A percentile compares a stretch with the other conserved stretches of the same genome.
These are phyloP conservation scores for Alternaria alternata DNA, from an alignment of 2,329 filamentous ascomycete species.

Conservation along the genomic window DNA sequence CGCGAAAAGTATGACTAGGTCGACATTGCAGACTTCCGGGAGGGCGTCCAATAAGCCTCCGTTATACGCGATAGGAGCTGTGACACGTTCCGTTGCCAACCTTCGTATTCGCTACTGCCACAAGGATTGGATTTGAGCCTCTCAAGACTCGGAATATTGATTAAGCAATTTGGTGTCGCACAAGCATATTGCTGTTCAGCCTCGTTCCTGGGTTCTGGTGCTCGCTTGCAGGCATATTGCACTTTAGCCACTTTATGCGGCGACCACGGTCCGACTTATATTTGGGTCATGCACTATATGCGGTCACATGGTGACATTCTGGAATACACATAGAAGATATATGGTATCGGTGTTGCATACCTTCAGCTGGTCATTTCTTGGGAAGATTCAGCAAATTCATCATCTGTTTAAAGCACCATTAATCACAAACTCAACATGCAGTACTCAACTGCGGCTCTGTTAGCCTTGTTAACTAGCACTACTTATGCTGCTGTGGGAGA, in stretches of 20 bases:
- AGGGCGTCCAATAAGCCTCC: neutral
- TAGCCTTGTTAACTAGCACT: conserved; percentile 36
- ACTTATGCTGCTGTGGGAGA: conserved; percentile 37
- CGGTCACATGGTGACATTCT: conserved; percentile 28
- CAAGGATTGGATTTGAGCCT: neutral
- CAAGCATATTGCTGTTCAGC: conserved; percentile 19
- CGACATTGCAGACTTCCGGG: neutral
- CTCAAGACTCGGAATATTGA: conserved; percentile 4
- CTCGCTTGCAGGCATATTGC: conserved; percentile 13
- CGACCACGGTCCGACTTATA: conserved; percentile 39
- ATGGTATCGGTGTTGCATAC: neutral
- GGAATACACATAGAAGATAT: conserved; percentile 17
- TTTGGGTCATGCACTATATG: conserved; percentile 23
- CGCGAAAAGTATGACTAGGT: neutral
- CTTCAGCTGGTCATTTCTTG: neutral
- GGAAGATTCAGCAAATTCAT: neutral
- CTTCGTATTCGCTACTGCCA: conserved; percentile 4
- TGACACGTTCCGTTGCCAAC: conserved; percentile 3
- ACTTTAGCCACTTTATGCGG: conserved; percentile 37
- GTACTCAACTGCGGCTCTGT: conserved; percentile 21
- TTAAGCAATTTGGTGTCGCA: conserved; percentile 17
- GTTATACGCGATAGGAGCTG: neutral
- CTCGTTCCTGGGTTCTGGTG: conserved; percentile 11
- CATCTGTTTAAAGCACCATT: neutral
- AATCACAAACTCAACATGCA: conserved; percentile 29